Conservation (phyloP, 805 yeast genomes). For the Ogataea nakhonphanomensis region DNA sequence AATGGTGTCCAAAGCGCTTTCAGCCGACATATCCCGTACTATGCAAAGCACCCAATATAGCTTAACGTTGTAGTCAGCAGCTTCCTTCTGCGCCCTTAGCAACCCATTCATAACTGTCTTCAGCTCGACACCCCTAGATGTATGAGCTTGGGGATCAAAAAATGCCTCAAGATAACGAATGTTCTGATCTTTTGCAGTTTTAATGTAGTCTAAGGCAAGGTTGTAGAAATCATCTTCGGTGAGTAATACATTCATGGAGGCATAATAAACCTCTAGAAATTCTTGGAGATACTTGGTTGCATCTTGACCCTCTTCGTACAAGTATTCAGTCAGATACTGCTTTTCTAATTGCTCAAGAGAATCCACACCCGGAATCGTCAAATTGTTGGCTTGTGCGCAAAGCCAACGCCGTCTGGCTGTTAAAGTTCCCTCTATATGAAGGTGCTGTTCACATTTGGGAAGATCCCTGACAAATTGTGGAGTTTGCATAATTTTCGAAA, state of each 20-base stretch:
- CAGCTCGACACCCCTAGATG: constrained; percentile 38
- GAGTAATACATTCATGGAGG: constrained; percentile 44
- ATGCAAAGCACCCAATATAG: constrained; percentile 44
- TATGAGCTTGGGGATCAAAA: constrained; percentile 48
- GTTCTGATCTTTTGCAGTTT: constrained; percentile 37
- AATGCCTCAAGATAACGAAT: constrained; percentile 44
- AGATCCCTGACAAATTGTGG: constrained; percentile 34
- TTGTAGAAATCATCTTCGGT: constrained; percentile 41
- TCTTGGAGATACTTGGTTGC: constrained; percentile 41
- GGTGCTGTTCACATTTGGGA: constrained; percentile 48
- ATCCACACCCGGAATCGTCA: constrained; percentile 30
- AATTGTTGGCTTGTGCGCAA: constrained; percentile 30
- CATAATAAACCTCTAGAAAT: constrained; percentile 44
- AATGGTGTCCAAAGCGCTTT: constrained; percentile 38
- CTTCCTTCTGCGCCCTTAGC: constrained; percentile 39
- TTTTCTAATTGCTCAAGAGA: constrained; percentile 34
- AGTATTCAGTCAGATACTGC: constrained; percentile 31
- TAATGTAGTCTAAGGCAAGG: constrained; percentile 42
- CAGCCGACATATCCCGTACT: constrained; percentile 42
- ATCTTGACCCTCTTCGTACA: constrained; percentile 34
- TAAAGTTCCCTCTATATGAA: constrained; percentile 43
- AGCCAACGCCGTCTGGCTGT: constrained; percentile 38
- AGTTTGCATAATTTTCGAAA: not conserved
- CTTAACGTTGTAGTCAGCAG: constrained; percentile 36
- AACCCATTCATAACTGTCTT: constrained; percentile 40